phyloP scores from a whole-genome alignment of 1,284 basidiomycete species.

The Papiliotrema nemorosa region DNA sequence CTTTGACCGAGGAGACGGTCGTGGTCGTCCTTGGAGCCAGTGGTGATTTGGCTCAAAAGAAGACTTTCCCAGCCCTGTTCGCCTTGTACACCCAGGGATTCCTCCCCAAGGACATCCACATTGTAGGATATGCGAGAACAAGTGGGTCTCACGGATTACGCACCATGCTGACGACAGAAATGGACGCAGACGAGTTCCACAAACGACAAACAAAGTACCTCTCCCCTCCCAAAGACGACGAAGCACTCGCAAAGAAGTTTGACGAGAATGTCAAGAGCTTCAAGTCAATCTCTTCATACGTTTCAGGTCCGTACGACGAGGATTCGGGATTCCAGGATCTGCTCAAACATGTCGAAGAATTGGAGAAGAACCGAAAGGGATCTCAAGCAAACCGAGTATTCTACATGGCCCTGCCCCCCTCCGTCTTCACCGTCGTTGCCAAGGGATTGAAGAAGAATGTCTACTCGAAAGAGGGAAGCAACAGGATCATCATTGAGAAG shows the following conservation, averaged over 20 bases:
- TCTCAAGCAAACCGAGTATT: conserved; percentile 66
- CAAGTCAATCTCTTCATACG: conserved; percentile 72
- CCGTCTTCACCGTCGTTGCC: conserved; percentile 84
- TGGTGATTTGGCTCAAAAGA: conserved; percentile 98
- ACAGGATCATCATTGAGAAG: conserved; percentile 93
- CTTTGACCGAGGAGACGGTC: conserved; percentile 79
- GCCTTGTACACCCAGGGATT: conserved; percentile 74
- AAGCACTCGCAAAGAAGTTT: conserved; percentile 44
- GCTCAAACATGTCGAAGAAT: conserved; percentile 67
- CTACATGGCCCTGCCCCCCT: conserved; percentile 91
- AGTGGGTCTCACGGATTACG: conserved; percentile 46
- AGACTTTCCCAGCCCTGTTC: conserved; percentile 95
- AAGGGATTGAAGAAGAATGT: conserved; percentile 75
- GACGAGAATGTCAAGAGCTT: conserved; percentile 69
- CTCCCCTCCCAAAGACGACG: conserved; percentile 67
- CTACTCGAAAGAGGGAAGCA: conserved; percentile 68
- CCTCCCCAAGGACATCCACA: conserved; percentile 76
- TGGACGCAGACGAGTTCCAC: conserved; percentile 81
- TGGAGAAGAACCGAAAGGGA: conserved; percentile 64
- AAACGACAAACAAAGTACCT: conserved; percentile 78
- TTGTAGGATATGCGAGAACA: conserved; percentile 91
- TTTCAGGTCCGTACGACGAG: conserved; percentile 84
- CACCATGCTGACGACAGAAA: conserved; percentile 53
- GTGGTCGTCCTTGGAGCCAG: conserved; percentile 94
- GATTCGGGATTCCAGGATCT: conserved; percentile 71